Conservation (phyloP, 2,329 filamentous ascomycete genomes). For the Sarocladiaceae sp. region DNA sequence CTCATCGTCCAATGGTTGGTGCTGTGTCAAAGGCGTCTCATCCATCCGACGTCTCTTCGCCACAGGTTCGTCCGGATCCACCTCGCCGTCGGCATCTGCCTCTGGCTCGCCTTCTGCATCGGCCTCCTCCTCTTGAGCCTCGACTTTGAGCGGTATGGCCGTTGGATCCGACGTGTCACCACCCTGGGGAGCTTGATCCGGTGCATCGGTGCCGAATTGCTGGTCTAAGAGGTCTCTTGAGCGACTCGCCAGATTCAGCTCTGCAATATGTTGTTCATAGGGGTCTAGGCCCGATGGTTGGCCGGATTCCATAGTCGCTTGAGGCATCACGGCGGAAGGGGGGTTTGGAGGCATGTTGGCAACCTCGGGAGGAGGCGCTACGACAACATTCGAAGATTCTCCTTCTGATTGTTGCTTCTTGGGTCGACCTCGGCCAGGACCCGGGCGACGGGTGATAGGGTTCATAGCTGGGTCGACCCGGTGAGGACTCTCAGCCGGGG, state of each 20-base stretch:
- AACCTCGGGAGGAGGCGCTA: neutral
- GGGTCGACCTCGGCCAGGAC: constrained; percentile 52
- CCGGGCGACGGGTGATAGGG: constrained; percentile 57
- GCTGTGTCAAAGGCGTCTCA: constrained; percentile 25
- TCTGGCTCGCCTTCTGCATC: constrained; percentile 20
- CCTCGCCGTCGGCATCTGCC: constrained; percentile 20
- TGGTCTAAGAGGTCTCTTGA: neutral
- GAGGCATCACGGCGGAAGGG: neutral
- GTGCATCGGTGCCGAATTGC: too few relatives aligned
- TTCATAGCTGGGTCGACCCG: constrained; percentile 49
- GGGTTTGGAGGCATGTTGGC: neutral
- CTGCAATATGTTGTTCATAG: neutral
- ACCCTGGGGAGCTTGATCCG: neutral
- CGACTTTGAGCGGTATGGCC: neutral
- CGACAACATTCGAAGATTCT: neutral
- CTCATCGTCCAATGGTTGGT: constrained; percentile 39
- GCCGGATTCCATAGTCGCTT: neutral
- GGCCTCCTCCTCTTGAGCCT: constrained; percentile 12
- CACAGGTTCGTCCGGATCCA: constrained; percentile 22
- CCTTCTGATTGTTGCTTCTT: constrained; percentile 31
- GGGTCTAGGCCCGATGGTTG: neutral
- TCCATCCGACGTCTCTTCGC: constrained; percentile 38
- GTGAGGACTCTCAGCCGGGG: constrained; percentile 27
- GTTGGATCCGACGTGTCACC: neutral
- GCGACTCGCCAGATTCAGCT: neutral